These are phyloP conservation scores for Colletotrichum sp. DNA, from an alignment of 2,329 filamentous ascomycete species.

Conservation along the genomic window DNA sequence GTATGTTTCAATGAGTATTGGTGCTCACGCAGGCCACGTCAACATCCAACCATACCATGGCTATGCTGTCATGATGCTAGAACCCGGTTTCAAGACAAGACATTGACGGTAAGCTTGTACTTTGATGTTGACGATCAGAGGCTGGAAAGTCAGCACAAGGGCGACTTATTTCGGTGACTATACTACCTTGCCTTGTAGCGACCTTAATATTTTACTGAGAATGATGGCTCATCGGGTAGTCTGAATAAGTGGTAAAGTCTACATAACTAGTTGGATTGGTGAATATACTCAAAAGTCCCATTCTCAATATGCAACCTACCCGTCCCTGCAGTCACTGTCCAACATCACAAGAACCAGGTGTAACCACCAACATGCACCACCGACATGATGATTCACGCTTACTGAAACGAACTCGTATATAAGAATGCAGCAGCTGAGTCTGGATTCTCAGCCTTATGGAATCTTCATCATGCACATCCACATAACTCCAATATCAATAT, in stretches of 20 bases:
- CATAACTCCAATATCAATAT: not conserved
- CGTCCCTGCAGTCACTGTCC: not conserved
- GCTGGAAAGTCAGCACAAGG: not conserved
- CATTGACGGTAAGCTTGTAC: not conserved
- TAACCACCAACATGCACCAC: not conserved
- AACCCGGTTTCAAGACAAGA: not conserved
- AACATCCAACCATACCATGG: not conserved
- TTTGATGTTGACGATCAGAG: too few relatives aligned
- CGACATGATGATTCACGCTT: not conserved
- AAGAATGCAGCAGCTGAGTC: not conserved
- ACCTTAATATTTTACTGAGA: fast-evolving
- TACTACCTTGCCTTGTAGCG: fast-evolving
- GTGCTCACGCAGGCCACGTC: not conserved
- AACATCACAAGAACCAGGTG: not conserved
- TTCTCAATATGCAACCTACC: not conserved
- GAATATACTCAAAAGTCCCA: not conserved
- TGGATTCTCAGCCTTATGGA: not conserved
- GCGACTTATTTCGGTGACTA: not conserved
- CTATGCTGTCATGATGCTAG: not conserved
- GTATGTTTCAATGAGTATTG: not conserved
- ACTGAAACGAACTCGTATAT: not conserved
- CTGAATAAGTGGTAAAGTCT: not conserved
- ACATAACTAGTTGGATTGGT: fast-evolving
- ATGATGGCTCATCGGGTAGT: fast-evolving
- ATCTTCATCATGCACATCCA: not conserved